A percentile compares a stretch with the other conserved stretches of the same genome.
phyloP scores from a whole-genome alignment of 2,329 filamentous ascomycete genomes.

The Fusarium decemcellulare region DNA sequence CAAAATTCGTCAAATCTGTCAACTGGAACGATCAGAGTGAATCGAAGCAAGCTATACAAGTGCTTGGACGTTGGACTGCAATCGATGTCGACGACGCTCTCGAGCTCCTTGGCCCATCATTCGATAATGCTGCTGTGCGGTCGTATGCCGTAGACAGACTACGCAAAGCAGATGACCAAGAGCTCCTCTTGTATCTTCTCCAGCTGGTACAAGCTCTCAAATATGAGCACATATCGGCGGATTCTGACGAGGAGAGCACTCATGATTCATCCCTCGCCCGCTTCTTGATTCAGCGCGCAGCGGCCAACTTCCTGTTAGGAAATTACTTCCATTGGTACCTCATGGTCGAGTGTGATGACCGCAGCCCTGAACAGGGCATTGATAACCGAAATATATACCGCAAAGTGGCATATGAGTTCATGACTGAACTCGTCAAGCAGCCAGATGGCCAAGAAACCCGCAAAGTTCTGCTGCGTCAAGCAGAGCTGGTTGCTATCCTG shows the following conservation, averaged over 20 bases:
- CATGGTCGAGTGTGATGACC: constrained; percentile 96
- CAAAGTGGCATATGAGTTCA: constrained; percentile 96
- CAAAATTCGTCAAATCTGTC: constrained; percentile 98
- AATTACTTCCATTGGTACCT: constrained; percentile 99
- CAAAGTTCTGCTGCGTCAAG: constrained; percentile 85
- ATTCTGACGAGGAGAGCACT: constrained; percentile 68
- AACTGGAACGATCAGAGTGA: constrained; percentile 92
- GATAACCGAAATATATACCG: constrained; percentile 89
- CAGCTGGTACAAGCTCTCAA: constrained; percentile 97
- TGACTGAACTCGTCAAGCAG: constrained; percentile 84
- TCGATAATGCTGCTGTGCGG: constrained; percentile 89
- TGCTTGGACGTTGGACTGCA: constrained; percentile 93
- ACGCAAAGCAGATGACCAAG: constrained; percentile 92
- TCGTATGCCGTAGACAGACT: constrained; percentile 94
- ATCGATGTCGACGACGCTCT: constrained; percentile 98
- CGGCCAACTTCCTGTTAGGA: constrained; percentile 89
- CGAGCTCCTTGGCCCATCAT: constrained; percentile 91
- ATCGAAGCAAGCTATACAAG: constrained; percentile 88
- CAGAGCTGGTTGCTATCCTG: constrained; percentile 88
- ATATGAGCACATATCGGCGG: constrained; percentile 83
- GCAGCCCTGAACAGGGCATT: constrained; percentile 79
- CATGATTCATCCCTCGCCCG: constrained; percentile 88
- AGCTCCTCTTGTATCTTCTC: constrained; percentile 90
- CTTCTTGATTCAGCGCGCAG: constrained; percentile 90
- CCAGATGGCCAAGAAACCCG: constrained; percentile 80